These are phyloP conservation scores for Vigna unguiculata DNA, from an alignment of 306 rosid species.

Conservation along the genomic window DNA sequence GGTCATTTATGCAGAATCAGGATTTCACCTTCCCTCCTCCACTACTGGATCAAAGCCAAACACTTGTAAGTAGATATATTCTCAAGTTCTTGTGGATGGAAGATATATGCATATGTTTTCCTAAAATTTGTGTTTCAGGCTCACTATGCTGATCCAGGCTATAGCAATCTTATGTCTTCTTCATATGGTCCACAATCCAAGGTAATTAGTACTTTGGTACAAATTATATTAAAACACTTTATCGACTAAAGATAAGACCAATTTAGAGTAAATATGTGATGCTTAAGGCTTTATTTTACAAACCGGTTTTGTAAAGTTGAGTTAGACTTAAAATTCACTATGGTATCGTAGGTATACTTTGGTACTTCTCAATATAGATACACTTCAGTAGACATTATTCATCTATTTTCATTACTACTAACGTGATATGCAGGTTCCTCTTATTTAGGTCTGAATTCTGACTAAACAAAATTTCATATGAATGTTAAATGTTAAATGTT, in stretches of 20 bases:
- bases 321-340: no score
- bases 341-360: no score
- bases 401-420: neutral
- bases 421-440: no score
- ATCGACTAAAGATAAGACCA: no score
- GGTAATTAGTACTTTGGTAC: constrained; percentile 50
- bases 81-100: constrained; percentile 34
- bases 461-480: no score
- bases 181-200: constrained; percentile 55
- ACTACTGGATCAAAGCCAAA: constrained; percentile 48
- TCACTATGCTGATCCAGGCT: constrained; percentile 57
- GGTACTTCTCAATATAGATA: no score
- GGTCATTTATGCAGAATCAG: constrained; percentile 47
- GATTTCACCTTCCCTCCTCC: constrained; percentile 55
- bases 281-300: no score
- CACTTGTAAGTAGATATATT: constrained; percentile 61
- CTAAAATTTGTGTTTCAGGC: constrained; percentile 56
- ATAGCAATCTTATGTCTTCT: constrained; percentile 52
- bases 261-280: no score
- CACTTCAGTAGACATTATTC: neutral
- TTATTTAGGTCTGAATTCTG: no score
- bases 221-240: no score
- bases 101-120: constrained; percentile 36
- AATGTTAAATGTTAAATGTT: no score
- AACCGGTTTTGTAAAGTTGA: no score